Evolutionary conservation across 768 basidiomycete species (phyloP), one percentile per base, ranked within the genome.

Genomic region (Dendrothele bispora): DNA sequence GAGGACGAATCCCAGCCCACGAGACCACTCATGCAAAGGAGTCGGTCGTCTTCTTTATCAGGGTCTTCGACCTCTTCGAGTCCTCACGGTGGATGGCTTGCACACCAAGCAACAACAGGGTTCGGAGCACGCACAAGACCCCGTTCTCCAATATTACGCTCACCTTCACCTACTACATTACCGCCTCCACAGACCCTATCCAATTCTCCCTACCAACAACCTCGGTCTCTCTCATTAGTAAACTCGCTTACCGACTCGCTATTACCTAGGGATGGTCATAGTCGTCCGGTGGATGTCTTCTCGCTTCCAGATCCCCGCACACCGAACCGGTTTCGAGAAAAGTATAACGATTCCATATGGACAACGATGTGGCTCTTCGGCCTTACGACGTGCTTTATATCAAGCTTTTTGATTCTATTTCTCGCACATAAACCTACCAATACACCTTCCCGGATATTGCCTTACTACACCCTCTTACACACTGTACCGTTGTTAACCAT

Each of bases 401-500:
- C 78, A 53, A 82, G 79, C 46, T 56, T 90, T 55, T 66, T 91
- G 47, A 70, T 86, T 28, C 73, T 91, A 35, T 82, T 90, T 62
- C 62, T 83, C 46, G 74, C 77, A 20, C 66, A 57, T 43, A 72
- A 76, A 43, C 77, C 82, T 54, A 69, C 50, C 46, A 59, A 51
- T 35, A 51, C 58, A 54, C 68, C 61, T 79, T 21, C 84, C n/a
- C n/a, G n/a, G n/a, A n/a, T n/a, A n/a, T n/a, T n/a, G n/a, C n/a
- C 87, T 38, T 90, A 89, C 63, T 79, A 80, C 46, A 84, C 86
- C 3, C 69, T 91, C 27, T 66, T 91, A 41, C 86, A 86, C 59
- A 89, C 88, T 7, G 79, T 92, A 17, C 90, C 90, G 6, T 68
- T 91, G 54, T 73, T 91, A 55, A 83, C 80, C 24, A 80, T 88